Percentiles rank a stretch among this genome's conserved stretches.
phyloP scores from a whole-genome alignment of 495 filamentous ascomycete species.

The Aspergillus carlsbadensis region DNA sequence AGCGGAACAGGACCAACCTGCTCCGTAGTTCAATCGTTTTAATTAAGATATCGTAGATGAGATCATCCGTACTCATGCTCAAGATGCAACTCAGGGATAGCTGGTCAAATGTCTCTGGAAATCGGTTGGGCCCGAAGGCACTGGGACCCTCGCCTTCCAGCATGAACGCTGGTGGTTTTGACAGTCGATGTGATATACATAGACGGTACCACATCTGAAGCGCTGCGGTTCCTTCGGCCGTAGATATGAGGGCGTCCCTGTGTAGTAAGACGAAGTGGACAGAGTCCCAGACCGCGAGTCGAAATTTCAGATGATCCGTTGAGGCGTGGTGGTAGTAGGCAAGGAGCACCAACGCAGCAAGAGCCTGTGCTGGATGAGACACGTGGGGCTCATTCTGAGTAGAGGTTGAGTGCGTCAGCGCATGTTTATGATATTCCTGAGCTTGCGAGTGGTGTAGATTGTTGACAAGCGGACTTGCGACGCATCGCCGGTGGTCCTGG shows the following conservation, averaged over 20 bases:
- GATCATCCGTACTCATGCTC: slow-evolving; percentile 16
- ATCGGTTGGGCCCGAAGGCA: slow-evolving; percentile 11
- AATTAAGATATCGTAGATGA: slow-evolving; percentile 21
- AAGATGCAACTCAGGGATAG: slow-evolving; percentile 15
- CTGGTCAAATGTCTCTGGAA: slow-evolving; percentile 15
- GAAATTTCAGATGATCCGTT: slow-evolving; percentile 14
- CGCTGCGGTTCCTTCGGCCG: neutral
- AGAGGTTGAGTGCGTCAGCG: neutral
- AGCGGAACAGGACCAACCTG: slow-evolving; percentile 14
- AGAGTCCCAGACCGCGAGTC: slow-evolving; percentile 15
- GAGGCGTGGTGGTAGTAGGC: slow-evolving; percentile 23
- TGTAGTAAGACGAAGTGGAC: slow-evolving; percentile 11
- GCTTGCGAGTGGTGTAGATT: slow-evolving; percentile 4
- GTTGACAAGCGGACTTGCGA: slow-evolving; percentile 17
- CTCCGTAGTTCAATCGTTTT: slow-evolving; percentile 18
- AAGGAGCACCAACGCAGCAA: slow-evolving; percentile 6
- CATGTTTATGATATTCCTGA: slow-evolving; percentile 7
- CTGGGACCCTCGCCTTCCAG: slow-evolving; percentile 20
- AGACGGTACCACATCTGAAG: slow-evolving; percentile 23
- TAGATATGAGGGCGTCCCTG: neutral
- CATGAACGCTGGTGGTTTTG: slow-evolving; percentile 17
- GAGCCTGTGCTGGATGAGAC: neutral
- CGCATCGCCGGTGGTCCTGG: slow-evolving; percentile 1
- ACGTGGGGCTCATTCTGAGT: neutral
- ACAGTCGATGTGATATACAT: slow-evolving; percentile 16